phyloP scores from a whole-genome alignment of 2,329 filamentous ascomycete species.

The Ophiocordyceps camponoti-leonardi region DNA sequence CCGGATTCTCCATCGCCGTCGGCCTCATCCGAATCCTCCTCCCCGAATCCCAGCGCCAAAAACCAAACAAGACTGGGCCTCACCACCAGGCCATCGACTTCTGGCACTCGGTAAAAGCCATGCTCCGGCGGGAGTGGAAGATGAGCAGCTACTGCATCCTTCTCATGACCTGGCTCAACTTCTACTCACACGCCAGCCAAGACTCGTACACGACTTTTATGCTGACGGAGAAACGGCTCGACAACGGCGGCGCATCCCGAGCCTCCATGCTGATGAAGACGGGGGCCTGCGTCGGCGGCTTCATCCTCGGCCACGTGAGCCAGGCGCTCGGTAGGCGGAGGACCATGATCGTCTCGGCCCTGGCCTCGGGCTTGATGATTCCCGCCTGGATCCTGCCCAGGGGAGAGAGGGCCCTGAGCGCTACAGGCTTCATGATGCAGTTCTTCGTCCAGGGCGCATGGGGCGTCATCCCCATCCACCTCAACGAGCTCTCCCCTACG shows the following conservation, averaged over 20 bases:
- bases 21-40: slow-evolving; percentile 50
- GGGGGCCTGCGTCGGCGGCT: slow-evolving; percentile 58
- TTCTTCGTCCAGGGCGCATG: slow-evolving; percentile 50
- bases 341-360: slow-evolving; percentile 42
- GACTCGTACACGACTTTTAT: slow-evolving; percentile 74
- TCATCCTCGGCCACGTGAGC: slow-evolving; percentile 55
- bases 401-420: slow-evolving; percentile 41
- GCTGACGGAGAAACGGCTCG: slow-evolving; percentile 52
- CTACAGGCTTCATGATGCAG: slow-evolving; percentile 51
- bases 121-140: slow-evolving; percentile 56
- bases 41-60: slow-evolving; percentile 57
- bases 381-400: slow-evolving; percentile 54
- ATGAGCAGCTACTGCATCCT: slow-evolving; percentile 63
- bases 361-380: slow-evolving; percentile 44
- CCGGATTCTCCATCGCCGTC: slow-evolving; percentile 49
- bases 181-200: slow-evolving; percentile 63
- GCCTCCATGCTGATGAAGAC: slow-evolving; percentile 70
- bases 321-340: slow-evolving; percentile 61
- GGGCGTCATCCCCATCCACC: slow-evolving; percentile 54
- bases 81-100: slow-evolving; percentile 39
- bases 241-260: slow-evolving; percentile 46
- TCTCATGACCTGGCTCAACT: slow-evolving; percentile 63
- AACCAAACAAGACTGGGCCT: slow-evolving; percentile 45
- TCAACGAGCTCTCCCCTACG: slow-evolving; percentile 55
- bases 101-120: slow-evolving; percentile 50